Percentiles rank a stretch among this genome's conserved stretches.
Evolutionary conservation across 1,284 basidiomycete species (phyloP).

Genomic region (Trichosporon ovoides): DNA sequence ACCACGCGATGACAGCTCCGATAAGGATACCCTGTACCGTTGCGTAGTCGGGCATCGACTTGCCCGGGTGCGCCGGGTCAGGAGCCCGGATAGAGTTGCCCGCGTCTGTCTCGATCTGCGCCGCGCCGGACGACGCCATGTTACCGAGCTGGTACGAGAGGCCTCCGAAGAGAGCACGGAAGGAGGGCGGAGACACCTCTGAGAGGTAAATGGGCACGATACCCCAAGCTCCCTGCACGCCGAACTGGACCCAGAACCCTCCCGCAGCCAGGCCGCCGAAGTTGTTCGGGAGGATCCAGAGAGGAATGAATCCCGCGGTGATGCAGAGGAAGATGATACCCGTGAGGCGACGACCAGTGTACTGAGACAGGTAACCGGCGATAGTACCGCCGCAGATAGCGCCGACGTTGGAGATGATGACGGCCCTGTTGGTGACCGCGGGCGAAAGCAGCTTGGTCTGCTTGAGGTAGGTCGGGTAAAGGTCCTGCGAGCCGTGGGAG

Average conservation of each 20-base stretch:
- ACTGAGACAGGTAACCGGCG: slow-evolving; percentile 74
- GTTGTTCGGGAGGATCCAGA: slow-evolving; percentile 72
- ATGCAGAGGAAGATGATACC: slow-evolving; percentile 54
- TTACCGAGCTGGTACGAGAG: slow-evolving; percentile 70
- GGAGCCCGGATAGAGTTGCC: slow-evolving; percentile 40
- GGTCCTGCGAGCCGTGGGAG: slow-evolving; percentile 72
- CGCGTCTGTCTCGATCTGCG: slow-evolving; percentile 82
- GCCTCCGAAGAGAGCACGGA: slow-evolving; percentile 88
- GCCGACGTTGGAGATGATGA: slow-evolving; percentile 69
- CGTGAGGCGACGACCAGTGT: slow-evolving; percentile 66
- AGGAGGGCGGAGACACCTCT: slow-evolving; percentile 77
- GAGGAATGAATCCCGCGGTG: slow-evolving; percentile 51
- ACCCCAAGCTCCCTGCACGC: slow-evolving; percentile 65
- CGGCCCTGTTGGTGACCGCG: slow-evolving; percentile 69
- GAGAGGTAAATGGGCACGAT: slow-evolving; percentile 56
- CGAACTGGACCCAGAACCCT: slow-evolving; percentile 65
- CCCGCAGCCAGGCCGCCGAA: slow-evolving; percentile 43
- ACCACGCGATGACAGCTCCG: slow-evolving; percentile 52
- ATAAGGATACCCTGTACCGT: slow-evolving; percentile 81
- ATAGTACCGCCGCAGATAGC: slow-evolving; percentile 71
- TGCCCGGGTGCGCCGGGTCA: slow-evolving; percentile 34
- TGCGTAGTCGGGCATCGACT: slow-evolving; percentile 70
- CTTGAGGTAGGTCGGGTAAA: slow-evolving; percentile 64
- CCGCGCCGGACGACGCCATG: slow-evolving; percentile 80
- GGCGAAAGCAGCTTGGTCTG: slow-evolving; percentile 47